Conservation (phyloP, 306 rosid species). For the Cucurbita pepo region DNA sequence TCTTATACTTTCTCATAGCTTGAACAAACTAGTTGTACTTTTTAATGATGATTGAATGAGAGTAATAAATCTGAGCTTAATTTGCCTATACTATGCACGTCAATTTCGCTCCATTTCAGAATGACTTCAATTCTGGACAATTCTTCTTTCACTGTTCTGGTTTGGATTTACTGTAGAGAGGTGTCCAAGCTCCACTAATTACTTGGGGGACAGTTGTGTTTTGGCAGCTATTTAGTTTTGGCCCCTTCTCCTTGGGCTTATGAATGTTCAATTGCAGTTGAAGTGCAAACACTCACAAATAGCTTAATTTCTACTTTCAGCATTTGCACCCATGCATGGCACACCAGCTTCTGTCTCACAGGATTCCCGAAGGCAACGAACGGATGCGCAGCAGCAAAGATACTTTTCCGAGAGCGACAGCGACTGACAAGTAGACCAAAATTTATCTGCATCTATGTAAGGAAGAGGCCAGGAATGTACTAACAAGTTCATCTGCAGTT, state of each 20-base stretch:
- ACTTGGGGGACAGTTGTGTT: neutral
- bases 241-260: neutral
- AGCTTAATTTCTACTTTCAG: constrained; percentile 25
- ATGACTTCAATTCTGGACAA: no score
- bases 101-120: no score
- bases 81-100: neutral
- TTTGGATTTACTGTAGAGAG: neutral
- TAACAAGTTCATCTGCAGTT: neutral
- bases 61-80: neutral
- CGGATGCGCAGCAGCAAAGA: constrained; percentile 30
- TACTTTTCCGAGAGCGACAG: constrained; percentile 42
- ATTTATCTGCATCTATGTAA: neutral
- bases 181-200: neutral
- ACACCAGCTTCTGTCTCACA: constrained; percentile 16
- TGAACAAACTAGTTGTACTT: neutral
- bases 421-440: constrained; percentile 5
- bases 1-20: neutral
- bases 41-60: neutral
- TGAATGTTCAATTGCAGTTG: neutral
- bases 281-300: neutral
- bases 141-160: neutral
- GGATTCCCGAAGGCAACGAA: constrained; percentile 29
- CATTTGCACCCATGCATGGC: constrained; percentile 77
- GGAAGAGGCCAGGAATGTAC: neutral
- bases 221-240: neutral